phyloP scores from a whole-genome alignment of 768 basidiomycete genomes.

The Pleurotus ostreatus region DNA sequence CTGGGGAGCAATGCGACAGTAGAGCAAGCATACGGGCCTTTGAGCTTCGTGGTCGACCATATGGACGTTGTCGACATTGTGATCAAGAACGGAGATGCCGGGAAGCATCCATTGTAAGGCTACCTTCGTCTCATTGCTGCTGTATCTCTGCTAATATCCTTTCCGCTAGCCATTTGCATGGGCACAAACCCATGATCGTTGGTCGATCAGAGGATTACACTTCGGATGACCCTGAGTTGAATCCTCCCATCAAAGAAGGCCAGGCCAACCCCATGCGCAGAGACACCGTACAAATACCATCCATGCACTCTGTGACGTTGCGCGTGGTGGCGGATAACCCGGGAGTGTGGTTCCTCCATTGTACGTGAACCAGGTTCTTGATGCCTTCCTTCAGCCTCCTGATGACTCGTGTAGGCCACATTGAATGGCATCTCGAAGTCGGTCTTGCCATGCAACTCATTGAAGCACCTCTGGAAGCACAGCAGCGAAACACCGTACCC shows the following conservation, averaged over 20 bases:
- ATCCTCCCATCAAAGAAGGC: constrained; percentile 75
- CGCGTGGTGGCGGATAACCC: constrained; percentile 89
- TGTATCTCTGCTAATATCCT: not conserved
- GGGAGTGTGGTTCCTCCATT: constrained; percentile 85
- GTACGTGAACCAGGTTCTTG: constrained; percentile 33
- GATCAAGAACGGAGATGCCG: constrained; percentile 65
- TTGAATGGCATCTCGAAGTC: constrained; percentile 81
- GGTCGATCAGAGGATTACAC: constrained; percentile 66
- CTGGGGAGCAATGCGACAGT: constrained; percentile 71
- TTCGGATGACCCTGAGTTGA: constrained; percentile 68
- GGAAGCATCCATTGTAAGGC: constrained; percentile 81
- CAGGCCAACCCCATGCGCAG: constrained; percentile 89
- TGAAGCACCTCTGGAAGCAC: constrained; percentile 72
- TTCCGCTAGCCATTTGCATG: constrained; percentile 78
- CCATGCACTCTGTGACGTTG: constrained; percentile 63
- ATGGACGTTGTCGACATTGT: constrained; percentile 76
- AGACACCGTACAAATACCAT: constrained; percentile 80
- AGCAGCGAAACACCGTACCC: constrained; percentile 54
- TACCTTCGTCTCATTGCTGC: not conserved
- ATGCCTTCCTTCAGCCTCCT: not conserved
- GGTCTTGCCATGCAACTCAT: constrained; percentile 86
- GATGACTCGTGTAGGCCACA: constrained; percentile 50
- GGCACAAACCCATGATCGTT: constrained; percentile 83
- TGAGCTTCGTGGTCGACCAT: constrained; percentile 72
- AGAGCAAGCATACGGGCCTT: constrained; percentile 73